A percentile compares a stretch with the other conserved stretches of the same genome.
Evolutionary conservation across 352 stramenopile species (phyloP).

Genomic region (Phytophthora pseudosyringae): DNA sequence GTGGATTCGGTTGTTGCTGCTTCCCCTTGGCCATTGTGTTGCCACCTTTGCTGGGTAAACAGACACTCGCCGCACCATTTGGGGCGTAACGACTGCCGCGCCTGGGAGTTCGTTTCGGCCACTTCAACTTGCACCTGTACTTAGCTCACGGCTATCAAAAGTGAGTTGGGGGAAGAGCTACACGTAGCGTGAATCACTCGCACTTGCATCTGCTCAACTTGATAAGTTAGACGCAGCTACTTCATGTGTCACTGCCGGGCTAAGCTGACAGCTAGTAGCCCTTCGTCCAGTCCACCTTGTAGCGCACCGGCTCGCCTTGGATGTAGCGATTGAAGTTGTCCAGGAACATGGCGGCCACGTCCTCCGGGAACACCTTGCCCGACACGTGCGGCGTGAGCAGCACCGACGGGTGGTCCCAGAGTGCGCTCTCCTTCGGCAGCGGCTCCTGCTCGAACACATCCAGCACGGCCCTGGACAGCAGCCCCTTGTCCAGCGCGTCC

Average conservation of each 20-base stretch:
- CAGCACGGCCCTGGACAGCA: conserved; percentile 67
- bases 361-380: conserved; percentile 72
- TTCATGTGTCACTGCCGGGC: not conserved
- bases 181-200: no score
- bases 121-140: conserved; percentile 6
- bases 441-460: conserved; percentile 73
- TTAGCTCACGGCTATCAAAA: not conserved
- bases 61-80: conserved; percentile 1
- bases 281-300: conserved; percentile 54
- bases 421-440: conserved; percentile 49
- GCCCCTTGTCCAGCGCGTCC: conserved; percentile 59
- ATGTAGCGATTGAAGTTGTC: conserved; percentile 64
- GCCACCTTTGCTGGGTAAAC: conserved; percentile 3
- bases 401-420: conserved; percentile 74
- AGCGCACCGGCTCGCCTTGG: conserved; percentile 43
- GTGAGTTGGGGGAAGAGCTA: no score
- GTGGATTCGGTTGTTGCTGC: conserved; percentile 28
- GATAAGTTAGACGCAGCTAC: not conserved
- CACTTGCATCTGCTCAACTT: no score
- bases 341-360: conserved; percentile 82
- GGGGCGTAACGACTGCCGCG: conserved; percentile 18
- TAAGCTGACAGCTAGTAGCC: conserved; percentile 51
- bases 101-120: conserved; percentile 10
- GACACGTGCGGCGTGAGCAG: conserved; percentile 85
- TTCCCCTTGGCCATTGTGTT: conserved; percentile 30